phyloP scores from a whole-genome alignment of 2,329 filamentous ascomycete species.

The Colletotrichum magnum region DNA sequence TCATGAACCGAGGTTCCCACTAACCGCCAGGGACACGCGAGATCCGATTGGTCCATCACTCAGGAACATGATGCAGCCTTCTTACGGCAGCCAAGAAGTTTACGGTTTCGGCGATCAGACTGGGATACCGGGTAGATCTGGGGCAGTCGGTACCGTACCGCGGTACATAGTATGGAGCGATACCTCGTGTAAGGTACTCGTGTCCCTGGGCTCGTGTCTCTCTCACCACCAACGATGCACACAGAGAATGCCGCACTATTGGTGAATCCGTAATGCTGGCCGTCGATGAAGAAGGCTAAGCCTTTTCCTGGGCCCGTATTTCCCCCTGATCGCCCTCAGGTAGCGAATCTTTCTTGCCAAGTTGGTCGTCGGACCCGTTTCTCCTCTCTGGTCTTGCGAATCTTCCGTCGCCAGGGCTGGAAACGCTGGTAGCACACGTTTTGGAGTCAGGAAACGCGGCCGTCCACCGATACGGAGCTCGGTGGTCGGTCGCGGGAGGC shows the following conservation, averaged over 20 bases:
- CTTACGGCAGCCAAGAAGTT: slow-evolving; percentile 39
- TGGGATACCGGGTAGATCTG: slow-evolving; percentile 30
- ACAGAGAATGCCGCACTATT: neutral
- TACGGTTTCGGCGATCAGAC: slow-evolving; percentile 39
- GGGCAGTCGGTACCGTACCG: neutral
- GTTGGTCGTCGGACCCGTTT: slow-evolving; percentile 18
- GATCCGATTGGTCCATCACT: slow-evolving; percentile 35
- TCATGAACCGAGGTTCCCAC: neutral
- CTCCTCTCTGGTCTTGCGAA: slow-evolving; percentile 10
- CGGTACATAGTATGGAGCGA: neutral
- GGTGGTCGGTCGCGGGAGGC: slow-evolving; percentile 8
- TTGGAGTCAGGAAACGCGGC: slow-evolving; percentile 29
- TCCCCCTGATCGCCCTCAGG: neutral
- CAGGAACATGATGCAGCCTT: slow-evolving; percentile 33
- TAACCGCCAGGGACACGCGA: neutral
- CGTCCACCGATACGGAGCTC: slow-evolving; percentile 7
- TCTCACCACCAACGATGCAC: neutral
- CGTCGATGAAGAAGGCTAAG: slow-evolving; percentile 18
- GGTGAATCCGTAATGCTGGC: too few relatives aligned
- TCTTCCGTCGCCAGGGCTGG: slow-evolving; percentile 10
- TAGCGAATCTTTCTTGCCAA: slow-evolving; percentile 2
- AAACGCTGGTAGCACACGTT: slow-evolving; percentile 32
- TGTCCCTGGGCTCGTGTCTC: neutral
- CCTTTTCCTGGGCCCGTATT: slow-evolving; percentile 20
- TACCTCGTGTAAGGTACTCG: neutral